Evolutionary conservation across 2,329 filamentous ascomycete species (phyloP).

Genomic region (Phyllosticta citriasiana): DNA sequence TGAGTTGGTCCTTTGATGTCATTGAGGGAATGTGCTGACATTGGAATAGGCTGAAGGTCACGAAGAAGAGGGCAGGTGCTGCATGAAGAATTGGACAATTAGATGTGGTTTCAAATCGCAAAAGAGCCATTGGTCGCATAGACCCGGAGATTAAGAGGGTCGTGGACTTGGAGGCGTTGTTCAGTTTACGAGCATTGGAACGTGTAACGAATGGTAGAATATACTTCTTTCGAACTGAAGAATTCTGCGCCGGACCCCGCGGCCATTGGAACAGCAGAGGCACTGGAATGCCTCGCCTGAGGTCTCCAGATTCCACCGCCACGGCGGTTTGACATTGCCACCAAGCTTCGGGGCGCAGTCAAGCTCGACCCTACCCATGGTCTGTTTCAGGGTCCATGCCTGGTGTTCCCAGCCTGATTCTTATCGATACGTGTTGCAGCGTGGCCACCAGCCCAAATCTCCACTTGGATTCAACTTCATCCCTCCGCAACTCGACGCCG

Average conservation of each 20-base stretch:
- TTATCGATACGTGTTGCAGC: neutral
- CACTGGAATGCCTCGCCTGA: no score
- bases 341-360: neutral
- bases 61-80: neutral
- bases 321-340: neutral
- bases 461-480: neutral
- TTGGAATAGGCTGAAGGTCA: neutral
- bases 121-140: no score
- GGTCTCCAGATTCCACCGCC: no score
- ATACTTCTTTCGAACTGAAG: no score
- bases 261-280: no score
- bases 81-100: neutral
- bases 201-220: no score
- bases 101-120: no score
- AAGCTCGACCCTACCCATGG: neutral
- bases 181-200: no score
- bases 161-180: no score
- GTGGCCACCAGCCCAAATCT: neutral
- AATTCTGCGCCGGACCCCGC: no score
- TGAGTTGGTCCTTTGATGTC: slow-evolving; percentile 15
- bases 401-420: neutral
- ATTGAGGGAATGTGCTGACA: neutral
- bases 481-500: neutral
- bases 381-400: neutral
- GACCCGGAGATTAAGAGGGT: no score